Conservation (phyloP, 2,329 filamentous ascomycete genomes). For the Endothia cerciana region DNA sequence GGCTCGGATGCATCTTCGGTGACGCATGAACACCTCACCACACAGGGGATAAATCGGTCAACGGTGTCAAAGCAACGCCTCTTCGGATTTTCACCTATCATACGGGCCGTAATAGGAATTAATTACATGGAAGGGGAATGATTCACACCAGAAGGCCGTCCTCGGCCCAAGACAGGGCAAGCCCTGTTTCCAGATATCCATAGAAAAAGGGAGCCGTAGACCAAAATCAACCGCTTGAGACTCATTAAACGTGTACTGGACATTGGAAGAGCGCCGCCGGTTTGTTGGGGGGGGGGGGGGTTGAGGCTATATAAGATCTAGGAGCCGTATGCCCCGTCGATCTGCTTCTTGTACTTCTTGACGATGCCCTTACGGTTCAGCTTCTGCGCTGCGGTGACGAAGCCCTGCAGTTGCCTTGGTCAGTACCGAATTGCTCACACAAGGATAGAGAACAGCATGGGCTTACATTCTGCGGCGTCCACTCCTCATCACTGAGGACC, state of each 20-base stretch:
- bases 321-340: constrained; percentile 61
- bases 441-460: not conserved
- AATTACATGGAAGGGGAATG: not conserved
- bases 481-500: constrained; percentile 73
- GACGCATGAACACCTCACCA: not conserved
- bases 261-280: not conserved
- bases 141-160: constrained; percentile 10
- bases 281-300: too few relatives aligned
- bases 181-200: not conserved
- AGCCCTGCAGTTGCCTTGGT: constrained; percentile 49
- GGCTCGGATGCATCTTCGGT: not conserved
- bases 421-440: constrained; percentile 31
- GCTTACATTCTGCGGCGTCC: constrained; percentile 75
- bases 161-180: not conserved
- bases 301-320: constrained; percentile 32
- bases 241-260: constrained; percentile 16
- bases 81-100: constrained; percentile 15
- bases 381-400: constrained; percentile 73
- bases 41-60: not conserved
- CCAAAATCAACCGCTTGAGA: constrained; percentile 4
- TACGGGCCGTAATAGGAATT: constrained; percentile 17
- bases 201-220: not conserved
- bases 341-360: constrained; percentile 62
- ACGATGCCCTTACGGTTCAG: constrained; percentile 72
- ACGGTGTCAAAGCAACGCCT: not conserved